Conservation (phyloP, 208 protist genomes). For the Vickermania spadyakhi region DNA sequence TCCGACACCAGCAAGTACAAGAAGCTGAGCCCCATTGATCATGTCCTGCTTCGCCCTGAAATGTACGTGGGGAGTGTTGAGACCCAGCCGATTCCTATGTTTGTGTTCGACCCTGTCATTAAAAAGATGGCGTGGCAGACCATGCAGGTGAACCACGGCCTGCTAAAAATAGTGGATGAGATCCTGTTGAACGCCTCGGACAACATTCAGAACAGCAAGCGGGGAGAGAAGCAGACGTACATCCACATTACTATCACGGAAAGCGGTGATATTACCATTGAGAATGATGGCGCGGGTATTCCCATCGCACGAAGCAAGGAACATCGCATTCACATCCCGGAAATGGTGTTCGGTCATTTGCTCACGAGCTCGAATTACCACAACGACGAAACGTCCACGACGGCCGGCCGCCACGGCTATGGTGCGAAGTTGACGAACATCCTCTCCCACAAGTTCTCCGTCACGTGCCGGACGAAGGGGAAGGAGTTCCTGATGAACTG, state of each 20-base stretch:
- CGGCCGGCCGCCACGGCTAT: slow-evolving; percentile 96
- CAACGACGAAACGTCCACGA: slow-evolving; percentile 86
- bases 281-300: slow-evolving; percentile 94
- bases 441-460: slow-evolving; percentile 95
- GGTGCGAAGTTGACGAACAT: slow-evolving; percentile 99
- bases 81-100: slow-evolving; percentile 69
- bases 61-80: slow-evolving; percentile 97
- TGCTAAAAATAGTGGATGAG: slow-evolving; percentile 98
- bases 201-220: slow-evolving; percentile 87
- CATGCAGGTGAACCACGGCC: slow-evolving; percentile 91
- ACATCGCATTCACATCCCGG: slow-evolving; percentile 93
- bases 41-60: slow-evolving; percentile 96
- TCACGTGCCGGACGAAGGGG: slow-evolving; percentile 86
- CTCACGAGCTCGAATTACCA: slow-evolving; percentile 97
- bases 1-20: slow-evolving; percentile 86
- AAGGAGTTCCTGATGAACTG: slow-evolving; percentile 94
- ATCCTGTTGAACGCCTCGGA: slow-evolving; percentile 98
- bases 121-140: slow-evolving; percentile 83
- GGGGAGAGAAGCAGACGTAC: slow-evolving; percentile 57
- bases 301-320: slow-evolving; percentile 89
- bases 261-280: slow-evolving; percentile 83
- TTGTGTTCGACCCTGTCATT: slow-evolving; percentile 81
- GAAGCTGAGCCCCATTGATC: slow-evolving; percentile 91
- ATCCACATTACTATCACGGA: slow-evolving; percentile 90
- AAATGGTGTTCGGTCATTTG: slow-evolving; percentile 97